Evolutionary conservation across 768 basidiomycete species (phyloP).

Genomic region (Russula ochroleuca): DNA sequence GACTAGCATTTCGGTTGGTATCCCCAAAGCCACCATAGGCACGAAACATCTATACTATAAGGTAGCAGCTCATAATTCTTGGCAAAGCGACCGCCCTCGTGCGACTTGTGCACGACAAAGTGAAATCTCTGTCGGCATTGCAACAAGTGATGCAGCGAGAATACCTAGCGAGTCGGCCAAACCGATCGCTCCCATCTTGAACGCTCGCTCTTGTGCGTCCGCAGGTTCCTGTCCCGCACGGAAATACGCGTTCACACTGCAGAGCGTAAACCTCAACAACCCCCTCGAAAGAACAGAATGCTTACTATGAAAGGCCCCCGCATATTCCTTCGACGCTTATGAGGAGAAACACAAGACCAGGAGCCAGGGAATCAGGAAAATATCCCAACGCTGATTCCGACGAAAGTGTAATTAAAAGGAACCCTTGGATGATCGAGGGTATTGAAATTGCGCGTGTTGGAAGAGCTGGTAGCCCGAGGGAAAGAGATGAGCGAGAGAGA

Average conservation of each 20-base stretch:
- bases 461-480: slow-evolving; percentile 76
- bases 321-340: slow-evolving; percentile 89
- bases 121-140: slow-evolving; percentile 69
- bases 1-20: neutral
- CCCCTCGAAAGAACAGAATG: slow-evolving; percentile 27
- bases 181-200: slow-evolving; percentile 86
- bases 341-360: slow-evolving; percentile 65
- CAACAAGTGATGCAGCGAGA: slow-evolving; percentile 53
- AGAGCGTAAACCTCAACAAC: slow-evolving; percentile 1
- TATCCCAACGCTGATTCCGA: slow-evolving; percentile 68
- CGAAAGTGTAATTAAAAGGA: slow-evolving; percentile 58
- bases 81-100: slow-evolving; percentile 68
- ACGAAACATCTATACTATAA: neutral
- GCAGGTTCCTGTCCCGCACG: slow-evolving; percentile 70
- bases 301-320: slow-evolving; percentile 89
- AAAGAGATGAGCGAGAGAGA: slow-evolving; percentile 86
- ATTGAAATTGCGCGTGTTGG: slow-evolving; percentile 63
- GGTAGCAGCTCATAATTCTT: slow-evolving; percentile 43
- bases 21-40: neutral
- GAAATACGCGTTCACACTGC: slow-evolving; percentile 83
- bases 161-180: slow-evolving; percentile 79
- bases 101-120: slow-evolving; percentile 71
- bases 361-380: slow-evolving; percentile 45
- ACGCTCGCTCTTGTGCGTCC: slow-evolving; percentile 70
- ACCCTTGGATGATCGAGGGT: slow-evolving; percentile 70